phyloP scores from a whole-genome alignment of 345 rosid genomes.

The Populus tremula region DNA sequence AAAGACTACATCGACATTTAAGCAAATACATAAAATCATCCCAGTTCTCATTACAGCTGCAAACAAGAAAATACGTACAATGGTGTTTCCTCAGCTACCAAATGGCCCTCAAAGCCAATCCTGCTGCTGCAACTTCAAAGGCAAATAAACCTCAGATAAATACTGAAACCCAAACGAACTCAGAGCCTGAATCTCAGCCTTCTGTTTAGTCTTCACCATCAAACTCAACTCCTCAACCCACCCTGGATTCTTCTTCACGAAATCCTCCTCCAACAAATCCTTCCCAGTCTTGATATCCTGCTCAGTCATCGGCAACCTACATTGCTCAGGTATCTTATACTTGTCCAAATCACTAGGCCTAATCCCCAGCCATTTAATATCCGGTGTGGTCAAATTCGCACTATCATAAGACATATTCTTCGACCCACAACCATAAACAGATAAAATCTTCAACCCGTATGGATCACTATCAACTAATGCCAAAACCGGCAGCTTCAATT shows the following conservation, averaged over 20 bases:
- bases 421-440: conserved; percentile 95
- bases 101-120: conserved; percentile 69
- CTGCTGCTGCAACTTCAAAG: conserved; percentile 94
- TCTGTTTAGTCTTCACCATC: conserved; percentile 95
- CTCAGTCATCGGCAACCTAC: conserved; percentile 95
- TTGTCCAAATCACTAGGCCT: conserved; percentile 93
- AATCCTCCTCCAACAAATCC: conserved; percentile 91
- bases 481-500: conserved; percentile 84
- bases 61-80: neutral
- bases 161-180: conserved; percentile 95
- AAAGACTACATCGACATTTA: neutral
- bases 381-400: conserved; percentile 89
- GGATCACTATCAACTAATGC: conserved; percentile 98
- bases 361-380: conserved; percentile 93
- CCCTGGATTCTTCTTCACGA: conserved; percentile 96
- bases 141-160: conserved; percentile 91
- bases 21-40: neutral
- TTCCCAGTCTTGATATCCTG: conserved; percentile 99
- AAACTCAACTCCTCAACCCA: conserved; percentile 96
- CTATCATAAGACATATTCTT: conserved; percentile 99
- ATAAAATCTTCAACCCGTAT: conserved; percentile 84
- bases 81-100: neutral
- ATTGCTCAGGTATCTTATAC: conserved; percentile 85
- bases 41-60: neutral
- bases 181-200: conserved; percentile 98